These are phyloP conservation scores for Botrytis cinerea DNA, from an alignment of 2,329 filamentous ascomycete genomes.

Conservation along the genomic window DNA sequence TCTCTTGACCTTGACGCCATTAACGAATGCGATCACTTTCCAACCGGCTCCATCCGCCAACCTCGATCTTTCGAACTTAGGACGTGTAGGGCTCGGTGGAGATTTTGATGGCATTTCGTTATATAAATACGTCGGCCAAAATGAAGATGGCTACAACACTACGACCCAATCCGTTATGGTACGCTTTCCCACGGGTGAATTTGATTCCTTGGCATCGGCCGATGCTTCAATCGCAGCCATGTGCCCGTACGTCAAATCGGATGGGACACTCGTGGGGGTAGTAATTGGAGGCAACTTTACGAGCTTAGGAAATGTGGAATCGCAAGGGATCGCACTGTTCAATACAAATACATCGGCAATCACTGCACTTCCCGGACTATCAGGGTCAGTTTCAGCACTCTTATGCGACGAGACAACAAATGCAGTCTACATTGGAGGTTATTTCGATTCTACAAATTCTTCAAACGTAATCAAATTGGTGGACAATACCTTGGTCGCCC, in stretches of 20 bases:
- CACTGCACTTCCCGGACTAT: slow-evolving; percentile 75
- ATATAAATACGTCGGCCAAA: slow-evolving; percentile 82
- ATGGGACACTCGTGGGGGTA: slow-evolving; percentile 70
- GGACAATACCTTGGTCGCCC: slow-evolving; percentile 68
- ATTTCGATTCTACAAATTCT: slow-evolving; percentile 76
- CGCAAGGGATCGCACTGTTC: slow-evolving; percentile 78
- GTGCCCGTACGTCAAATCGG: slow-evolving; percentile 72
- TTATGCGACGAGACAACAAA: slow-evolving; percentile 76
- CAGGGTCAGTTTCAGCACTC: slow-evolving; percentile 78
- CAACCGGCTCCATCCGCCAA: slow-evolving; percentile 65
- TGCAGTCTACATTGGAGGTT: slow-evolving; percentile 89
- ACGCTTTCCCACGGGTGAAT: slow-evolving; percentile 81
- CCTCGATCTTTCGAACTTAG: slow-evolving; percentile 76
- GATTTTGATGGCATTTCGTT: slow-evolving; percentile 91
- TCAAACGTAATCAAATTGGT: slow-evolving; percentile 89
- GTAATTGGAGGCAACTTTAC: slow-evolving; percentile 96
- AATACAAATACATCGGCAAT: slow-evolving; percentile 71
- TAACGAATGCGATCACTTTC: slow-evolving; percentile 58
- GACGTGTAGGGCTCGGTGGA: slow-evolving; percentile 81
- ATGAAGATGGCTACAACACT: slow-evolving; percentile 62
- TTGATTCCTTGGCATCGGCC: slow-evolving; percentile 71
- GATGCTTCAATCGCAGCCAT: slow-evolving; percentile 87
- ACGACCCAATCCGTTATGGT: slow-evolving; percentile 80
- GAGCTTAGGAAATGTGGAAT: slow-evolving; percentile 74
- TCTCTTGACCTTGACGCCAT: slow-evolving; percentile 44